Base-by-base conservation (phyloP, 1,284 basidiomycete genomes). In the Pseudozyma hubeiensis region DNA sequence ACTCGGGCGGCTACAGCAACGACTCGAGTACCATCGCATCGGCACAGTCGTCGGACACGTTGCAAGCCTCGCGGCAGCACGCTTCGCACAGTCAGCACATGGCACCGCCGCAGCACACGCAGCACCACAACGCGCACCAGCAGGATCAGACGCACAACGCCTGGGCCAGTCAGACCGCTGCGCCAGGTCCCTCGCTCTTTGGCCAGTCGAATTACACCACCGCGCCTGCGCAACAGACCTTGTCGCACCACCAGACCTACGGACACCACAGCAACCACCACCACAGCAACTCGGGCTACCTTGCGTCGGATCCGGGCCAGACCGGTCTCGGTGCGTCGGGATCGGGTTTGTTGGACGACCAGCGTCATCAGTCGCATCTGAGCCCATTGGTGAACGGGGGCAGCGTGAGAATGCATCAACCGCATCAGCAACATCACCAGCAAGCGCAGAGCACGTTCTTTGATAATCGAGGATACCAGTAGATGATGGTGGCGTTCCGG, bases 51-150 rank as follows among this genome's bases (percentile, higher is more conserved):
- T 63, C 60, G 8, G 65, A 74, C 33, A 56, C 64, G 5, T 39
- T 62, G 50, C 70, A 73, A 41, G 62, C 65, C 1, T 55, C 55
- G 17, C 71, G 62, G n/a, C 71, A 73, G 37, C 70, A 73, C 39
- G 53, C 57, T 3, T 41, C 61, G 17, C 62, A 65, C 19, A 48
- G 41, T 16, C 71, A 73, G 33, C 69, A 72, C 24, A 33, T 57
- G 61, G 64, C 67, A 41, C 55, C 31, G 10, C 53, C 45, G 19
- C 64, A 63, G 30, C 65, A 68, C 31, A 40, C 40, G 24, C 60
- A 53, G 51, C 70, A 73, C 44, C 64, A 73, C 50, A 57, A 55
- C 29, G 45, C 53, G n/a, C 66, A 69, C 19, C 61, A 64, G 33
- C 60, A 59, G 47, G 64, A 67, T 8, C 65, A 68, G 19, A 57